phyloP scores from a whole-genome alignment of 441 rosid species.

The Cnidoscolus chayamansa region DNA sequence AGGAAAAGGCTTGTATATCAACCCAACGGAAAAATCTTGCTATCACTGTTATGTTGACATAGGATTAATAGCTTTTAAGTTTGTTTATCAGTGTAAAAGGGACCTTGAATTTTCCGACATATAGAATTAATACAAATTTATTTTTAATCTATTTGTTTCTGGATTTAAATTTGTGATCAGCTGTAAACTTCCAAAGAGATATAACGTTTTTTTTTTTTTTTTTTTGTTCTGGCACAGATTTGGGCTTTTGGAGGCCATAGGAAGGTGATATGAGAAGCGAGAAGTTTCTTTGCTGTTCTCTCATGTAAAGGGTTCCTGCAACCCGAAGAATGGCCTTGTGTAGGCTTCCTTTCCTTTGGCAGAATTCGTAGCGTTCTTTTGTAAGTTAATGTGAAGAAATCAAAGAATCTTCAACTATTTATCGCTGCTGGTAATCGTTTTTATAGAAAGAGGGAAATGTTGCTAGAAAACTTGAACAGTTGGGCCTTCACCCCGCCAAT shows the following conservation, averaged over 20 bases:
- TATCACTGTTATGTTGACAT: background rate
- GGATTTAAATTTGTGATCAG: background rate
- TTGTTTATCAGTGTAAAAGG: background rate
- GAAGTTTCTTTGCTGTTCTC: background rate
- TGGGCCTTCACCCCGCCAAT: background rate
- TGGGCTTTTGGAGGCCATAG: slow-evolving; percentile 97
- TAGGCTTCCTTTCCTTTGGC: background rate
- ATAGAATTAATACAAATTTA: background rate
- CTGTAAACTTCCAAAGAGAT: background rate
- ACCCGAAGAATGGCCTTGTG: background rate
- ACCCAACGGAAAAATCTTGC: background rate
- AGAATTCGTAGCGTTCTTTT: slow-evolving; percentile 17
- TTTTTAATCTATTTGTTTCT: background rate
- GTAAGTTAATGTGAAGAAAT: slow-evolving; percentile 22
- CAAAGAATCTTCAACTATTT: slow-evolving; percentile 15
- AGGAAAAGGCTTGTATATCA: background rate
- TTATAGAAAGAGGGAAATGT: slow-evolving; percentile 11
- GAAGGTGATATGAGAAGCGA: slow-evolving; percentile 35
- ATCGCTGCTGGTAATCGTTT: slow-evolving; percentile 29
- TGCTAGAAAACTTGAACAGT: background rate
- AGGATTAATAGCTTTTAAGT: too few relatives aligned
- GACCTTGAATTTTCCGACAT: background rate
- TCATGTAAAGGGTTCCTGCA: slow-evolving; percentile 10
- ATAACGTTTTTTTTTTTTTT: background rate
- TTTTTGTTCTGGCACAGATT: slow-evolving; percentile 37